Conservation (phyloP, 78 protist species). For the Dictyostelium intermedium region DNA sequence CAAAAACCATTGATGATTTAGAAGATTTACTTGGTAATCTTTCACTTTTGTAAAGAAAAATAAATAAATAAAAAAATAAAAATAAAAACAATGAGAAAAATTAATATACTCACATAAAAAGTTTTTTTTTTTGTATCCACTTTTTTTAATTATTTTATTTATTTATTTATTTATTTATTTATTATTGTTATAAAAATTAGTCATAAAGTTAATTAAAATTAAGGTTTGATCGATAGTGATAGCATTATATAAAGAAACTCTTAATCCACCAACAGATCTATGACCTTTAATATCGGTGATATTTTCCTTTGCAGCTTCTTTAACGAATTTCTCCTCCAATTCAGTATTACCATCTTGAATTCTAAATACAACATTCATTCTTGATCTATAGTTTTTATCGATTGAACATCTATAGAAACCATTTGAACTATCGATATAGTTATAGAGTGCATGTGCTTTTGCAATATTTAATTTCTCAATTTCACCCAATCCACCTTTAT, state of each 20-base stretch:
- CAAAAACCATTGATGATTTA: conserved; percentile 5
- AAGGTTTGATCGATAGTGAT: conserved; percentile 81
- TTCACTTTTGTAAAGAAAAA: not conserved
- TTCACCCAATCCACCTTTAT: conserved; percentile 90
- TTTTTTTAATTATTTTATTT: not conserved
- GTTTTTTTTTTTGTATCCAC: no score
- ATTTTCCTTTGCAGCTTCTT: conserved; percentile 79
- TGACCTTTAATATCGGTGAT: conserved; percentile 85
- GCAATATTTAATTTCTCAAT: conserved; percentile 40
- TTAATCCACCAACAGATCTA: conserved; percentile 94
- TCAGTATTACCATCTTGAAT: conserved; percentile 11
- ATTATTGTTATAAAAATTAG: conserved; percentile 31
- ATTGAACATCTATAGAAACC: conserved; percentile 77
- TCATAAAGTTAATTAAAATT: conserved; percentile 78
- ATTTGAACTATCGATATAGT: conserved; percentile 72
- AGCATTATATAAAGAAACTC: conserved; percentile 96
- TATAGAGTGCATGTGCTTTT: conserved; percentile 83
- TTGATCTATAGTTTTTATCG: conserved; percentile 82
- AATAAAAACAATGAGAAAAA: not conserved
- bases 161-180: not conserved
- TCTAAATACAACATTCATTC: conserved; percentile 92
- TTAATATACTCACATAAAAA: no score
- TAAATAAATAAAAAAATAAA: not conserved
- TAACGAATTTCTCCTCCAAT: conserved; percentile 81
- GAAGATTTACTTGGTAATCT: not conserved